Evolutionary conservation across 352 stramenopile species (phyloP).

Genomic region (Phytophthora kernoviae): DNA sequence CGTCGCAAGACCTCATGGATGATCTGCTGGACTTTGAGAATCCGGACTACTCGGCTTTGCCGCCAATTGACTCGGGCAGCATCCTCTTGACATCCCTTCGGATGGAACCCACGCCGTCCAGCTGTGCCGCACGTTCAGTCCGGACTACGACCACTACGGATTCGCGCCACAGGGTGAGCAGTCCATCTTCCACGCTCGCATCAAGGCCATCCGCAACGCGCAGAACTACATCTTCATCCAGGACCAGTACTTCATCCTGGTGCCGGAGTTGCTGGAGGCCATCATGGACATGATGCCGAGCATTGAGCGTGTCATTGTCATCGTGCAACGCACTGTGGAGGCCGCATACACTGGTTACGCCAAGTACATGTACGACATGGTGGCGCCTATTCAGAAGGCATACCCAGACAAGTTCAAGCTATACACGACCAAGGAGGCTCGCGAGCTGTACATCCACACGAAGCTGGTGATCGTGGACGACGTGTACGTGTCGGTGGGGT

Average conservation of each 20-base stretch:
- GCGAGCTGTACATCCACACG: slow-evolving; percentile 77
- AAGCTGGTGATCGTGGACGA: slow-evolving; percentile 88
- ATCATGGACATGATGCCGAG: slow-evolving; percentile 47
- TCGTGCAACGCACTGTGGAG: slow-evolving; percentile 50
- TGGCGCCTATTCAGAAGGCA: slow-evolving; percentile 45
- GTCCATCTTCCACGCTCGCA: slow-evolving; percentile 50
- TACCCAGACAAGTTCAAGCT: slow-evolving; percentile 65
- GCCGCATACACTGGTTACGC: slow-evolving; percentile 54
- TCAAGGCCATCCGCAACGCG: slow-evolving; percentile 62
- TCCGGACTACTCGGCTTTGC: slow-evolving; percentile 28
- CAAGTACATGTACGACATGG: slow-evolving; percentile 73
- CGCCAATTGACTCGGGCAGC: slow-evolving; percentile 11
- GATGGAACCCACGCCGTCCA: slow-evolving; percentile 40
- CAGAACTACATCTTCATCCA: slow-evolving; percentile 74
- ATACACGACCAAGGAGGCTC: slow-evolving; percentile 54
- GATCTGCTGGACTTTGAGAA: slow-evolving; percentile 62
- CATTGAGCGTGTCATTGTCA: slow-evolving; percentile 55
- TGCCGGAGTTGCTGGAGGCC: slow-evolving; percentile 59
- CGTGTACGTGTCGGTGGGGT: slow-evolving; percentile 84
- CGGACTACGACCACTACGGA: slow-evolving; percentile 37
- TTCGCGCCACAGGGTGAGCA: slow-evolving; percentile 63
- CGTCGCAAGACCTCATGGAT: slow-evolving; percentile 45
- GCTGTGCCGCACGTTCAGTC: slow-evolving; percentile 63
- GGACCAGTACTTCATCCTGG: slow-evolving; percentile 75
- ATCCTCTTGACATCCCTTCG: slow-evolving; percentile 12